Base-by-base conservation (phyloP, 345 rosid genomes). In the Salix purpurea region DNA sequence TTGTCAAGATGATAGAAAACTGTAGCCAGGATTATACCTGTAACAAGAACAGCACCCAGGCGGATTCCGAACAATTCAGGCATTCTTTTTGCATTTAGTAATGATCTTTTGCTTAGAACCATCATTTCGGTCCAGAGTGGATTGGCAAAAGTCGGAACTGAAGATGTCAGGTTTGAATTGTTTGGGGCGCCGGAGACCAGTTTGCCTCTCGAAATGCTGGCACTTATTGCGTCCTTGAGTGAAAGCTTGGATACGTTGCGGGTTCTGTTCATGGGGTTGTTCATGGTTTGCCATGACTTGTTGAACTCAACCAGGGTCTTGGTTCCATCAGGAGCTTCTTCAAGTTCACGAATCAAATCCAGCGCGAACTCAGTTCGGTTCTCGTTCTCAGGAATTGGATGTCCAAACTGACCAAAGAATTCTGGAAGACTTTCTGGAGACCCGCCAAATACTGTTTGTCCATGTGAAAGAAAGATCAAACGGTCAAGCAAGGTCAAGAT, bases 21-120 rank as follows among this genome's bases (percentile, higher is more conserved):
- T 30, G 84, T 77, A 14, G 84, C 81, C 40, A 82, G 46, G 74
- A 82, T 77, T 16, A 78, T 0, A 7, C 44, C 84, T 7, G 81
- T 82, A 1, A 74, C 28, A 0, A 81, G 69, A 26, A 77, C 80
- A 12, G 84, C 78, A 11, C 80, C 84, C 11, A 81, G 70, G 4
- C 80, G 84, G 46, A 81, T 77, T 24, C 80, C 84, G 26, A 82
- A 82, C 23, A 74, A 19, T 65, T 82, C 76, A 26, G 84, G 84
- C 74, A 16, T 74, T 71, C 84, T 74, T 65, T 70, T 78, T 34
- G 84, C 75, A 73, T 82, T 82, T 6, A 30, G 32, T 0, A 78
- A 16, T 21, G 79, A 78, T 65, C 84, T 65, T 74, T 78, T 82
- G 12, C 79, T 76, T 36, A 82, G 67, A 15, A 75, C 79, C 69